Conservation (phyloP, 2,329 filamentous ascomycete species). For the Pseudogymnoascus sp. region DNA sequence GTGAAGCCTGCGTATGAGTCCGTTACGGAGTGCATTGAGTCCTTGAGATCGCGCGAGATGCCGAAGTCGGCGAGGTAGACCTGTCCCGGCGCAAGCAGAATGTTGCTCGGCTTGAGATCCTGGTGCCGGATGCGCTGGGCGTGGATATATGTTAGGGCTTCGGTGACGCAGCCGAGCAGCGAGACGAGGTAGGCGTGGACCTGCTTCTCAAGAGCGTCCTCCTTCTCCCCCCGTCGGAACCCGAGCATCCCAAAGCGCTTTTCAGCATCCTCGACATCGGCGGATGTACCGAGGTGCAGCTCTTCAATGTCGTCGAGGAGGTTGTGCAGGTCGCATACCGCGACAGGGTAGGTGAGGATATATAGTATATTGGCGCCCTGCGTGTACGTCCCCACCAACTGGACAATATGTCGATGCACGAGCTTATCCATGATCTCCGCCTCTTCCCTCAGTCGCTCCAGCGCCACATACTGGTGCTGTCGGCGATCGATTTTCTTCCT, state of each 20-base stretch:
- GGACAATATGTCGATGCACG: conserved; percentile 40
- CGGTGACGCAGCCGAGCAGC: conserved; percentile 38
- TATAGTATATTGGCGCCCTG: conserved; percentile 34
- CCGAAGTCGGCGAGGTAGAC: conserved; percentile 44
- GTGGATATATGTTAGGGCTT: conserved; percentile 36
- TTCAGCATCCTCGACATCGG: conserved; percentile 31
- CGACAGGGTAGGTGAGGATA: conserved; percentile 40
- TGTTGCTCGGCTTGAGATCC: conserved; percentile 41
- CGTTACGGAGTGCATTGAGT: conserved; percentile 37
- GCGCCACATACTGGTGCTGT: conserved; percentile 17
- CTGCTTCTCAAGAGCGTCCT: conserved; percentile 13
- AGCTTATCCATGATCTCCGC: conserved; percentile 40
- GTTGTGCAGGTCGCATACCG: conserved; percentile 36
- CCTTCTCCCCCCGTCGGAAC: conserved; percentile 26
- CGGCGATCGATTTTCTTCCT: conserved; percentile 33
- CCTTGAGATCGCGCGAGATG: conserved; percentile 39
- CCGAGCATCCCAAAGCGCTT: conserved; percentile 33
- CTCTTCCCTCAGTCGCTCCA: conserved; percentile 37
- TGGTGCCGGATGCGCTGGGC: conserved; percentile 36
- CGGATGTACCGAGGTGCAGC: conserved; percentile 32
- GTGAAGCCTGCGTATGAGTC: conserved; percentile 33
- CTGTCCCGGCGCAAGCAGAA: conserved; percentile 36
- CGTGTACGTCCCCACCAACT: conserved; percentile 39
- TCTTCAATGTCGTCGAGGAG: conserved; percentile 37
- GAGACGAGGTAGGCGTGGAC: conserved; percentile 17